Conservation (phyloP, 176 grass and related monocot species). For the Carex parvula region DNA sequence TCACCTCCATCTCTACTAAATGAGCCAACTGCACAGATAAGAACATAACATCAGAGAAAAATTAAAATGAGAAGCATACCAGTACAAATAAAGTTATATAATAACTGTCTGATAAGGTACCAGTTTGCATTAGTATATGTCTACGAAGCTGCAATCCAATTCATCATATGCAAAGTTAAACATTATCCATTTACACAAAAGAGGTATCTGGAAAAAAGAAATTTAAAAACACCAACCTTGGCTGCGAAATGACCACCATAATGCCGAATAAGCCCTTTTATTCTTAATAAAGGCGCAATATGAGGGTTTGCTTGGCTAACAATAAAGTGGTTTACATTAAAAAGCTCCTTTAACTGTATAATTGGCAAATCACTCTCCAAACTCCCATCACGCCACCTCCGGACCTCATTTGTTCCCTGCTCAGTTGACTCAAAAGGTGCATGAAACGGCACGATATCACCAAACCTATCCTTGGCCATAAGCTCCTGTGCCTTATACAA, state of each 20-base stretch:
- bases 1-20: constrained; percentile 90
- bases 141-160: background rate
- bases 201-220: background rate
- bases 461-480: constrained; percentile 94
- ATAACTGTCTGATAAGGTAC: background rate
- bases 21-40: constrained; percentile 56
- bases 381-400: constrained; percentile 87
- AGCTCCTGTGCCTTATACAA: constrained; percentile 92
- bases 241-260: constrained; percentile 83
- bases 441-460: constrained; percentile 85
- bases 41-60: constrained; percentile 18
- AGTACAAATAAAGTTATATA: background rate
- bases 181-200: constrained; percentile 20
- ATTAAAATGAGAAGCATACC: background rate
- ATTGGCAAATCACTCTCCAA: constrained; percentile 95
- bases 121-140: background rate
- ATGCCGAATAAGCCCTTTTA: constrained; percentile 72
- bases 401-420: constrained; percentile 38
- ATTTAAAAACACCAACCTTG: constrained; percentile 49
- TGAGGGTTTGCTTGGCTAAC: constrained; percentile 95
- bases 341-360: constrained; percentile 76
- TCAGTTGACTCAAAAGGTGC: constrained; percentile 50
- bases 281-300: constrained; percentile 76
- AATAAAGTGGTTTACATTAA: constrained; percentile 95
- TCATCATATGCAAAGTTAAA: background rate